phyloP scores from a whole-genome alignment of 768 basidiomycete genomes.

The Tephrocybe rancida region DNA sequence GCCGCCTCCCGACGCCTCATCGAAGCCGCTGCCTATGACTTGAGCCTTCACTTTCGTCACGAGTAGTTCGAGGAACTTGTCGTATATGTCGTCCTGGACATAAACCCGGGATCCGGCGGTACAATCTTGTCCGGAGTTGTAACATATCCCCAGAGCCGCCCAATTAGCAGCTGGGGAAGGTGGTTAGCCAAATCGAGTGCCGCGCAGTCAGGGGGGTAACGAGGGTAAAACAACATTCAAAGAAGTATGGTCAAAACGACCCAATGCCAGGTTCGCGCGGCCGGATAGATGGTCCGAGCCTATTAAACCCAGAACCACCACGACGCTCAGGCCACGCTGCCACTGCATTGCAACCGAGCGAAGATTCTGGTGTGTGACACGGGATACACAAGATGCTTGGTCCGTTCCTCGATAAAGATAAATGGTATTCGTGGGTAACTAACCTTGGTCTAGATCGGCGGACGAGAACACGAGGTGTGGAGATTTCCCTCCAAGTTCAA shows the following conservation, averaged over 20 bases:
- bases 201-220: neutral
- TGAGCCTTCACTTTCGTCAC: slow-evolving; percentile 68
- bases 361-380: no score
- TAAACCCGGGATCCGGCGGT: slow-evolving; percentile 90
- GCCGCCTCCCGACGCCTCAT: slow-evolving; percentile 73
- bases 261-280: neutral
- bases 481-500: slow-evolving; percentile 95
- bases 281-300: neutral
- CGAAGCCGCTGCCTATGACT: slow-evolving; percentile 81
- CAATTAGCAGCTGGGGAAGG: slow-evolving; percentile 69
- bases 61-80: slow-evolving; percentile 74
- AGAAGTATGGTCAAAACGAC: neutral
- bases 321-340: no score
- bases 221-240: neutral
- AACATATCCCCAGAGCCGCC: slow-evolving; percentile 84
- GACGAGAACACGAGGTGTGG: slow-evolving; percentile 89
- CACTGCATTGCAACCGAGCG: no score
- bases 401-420: no score
- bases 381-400: no score
- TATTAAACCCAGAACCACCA: neutral
- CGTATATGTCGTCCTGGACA: slow-evolving; percentile 86
- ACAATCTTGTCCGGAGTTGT: slow-evolving; percentile 92
- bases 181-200: neutral
- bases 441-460: slow-evolving; percentile 87
- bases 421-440: no score